Evolutionary conservation across 1,284 basidiomycete species (phyloP), one percentile per base, ranked within the genome.

Genomic region (Microbotryum scabiosae): DNA sequence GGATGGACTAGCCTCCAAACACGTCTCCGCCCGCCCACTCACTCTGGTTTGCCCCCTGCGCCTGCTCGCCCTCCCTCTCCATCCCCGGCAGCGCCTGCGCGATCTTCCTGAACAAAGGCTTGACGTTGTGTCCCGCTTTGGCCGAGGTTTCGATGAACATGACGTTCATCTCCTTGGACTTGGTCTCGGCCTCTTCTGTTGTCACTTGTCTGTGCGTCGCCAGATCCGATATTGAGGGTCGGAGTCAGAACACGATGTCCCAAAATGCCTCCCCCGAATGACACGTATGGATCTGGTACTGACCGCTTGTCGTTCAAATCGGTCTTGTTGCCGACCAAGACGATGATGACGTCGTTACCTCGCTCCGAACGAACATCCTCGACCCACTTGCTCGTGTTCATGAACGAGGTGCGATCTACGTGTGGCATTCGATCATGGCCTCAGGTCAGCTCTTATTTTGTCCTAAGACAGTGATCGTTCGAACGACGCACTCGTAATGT

Each of bases 141-240:
- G 96, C 96, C 41, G 91, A 96, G 5, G 96, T 98, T 78, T 99
- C 96, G 85, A 98, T 97, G 74, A 96, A 97, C 88, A 98, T 91
- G 71, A 98, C 88, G 72, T 87, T 87, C 66, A 96, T 80, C 74
- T 96, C 87, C 57, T 90, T 87, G n/a, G 93, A 84, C 72, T 90
- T 90, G 62, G 87, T 84, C 54, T 94, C 94, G 20, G 94, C 91
- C 73, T 98, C 94, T 75, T 99, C 96, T 7, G 93, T 82, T 6
- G 94, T 97, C n/a, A 99, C 94, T 85, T 98, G 91, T 67, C 93
- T 96, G 71, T 36, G 28, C 18, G 18, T 23, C 20, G 4, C 25
- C 16, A 36, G 16, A 12, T 41, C 5, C 12, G 36, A 10, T 10
- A 41, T 41, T 4, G 16, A 41, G 16, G 12, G 10, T 12, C 16